Conservation (phyloP, 2,329 filamentous ascomycete genomes). For the Verticillium nonalfalfae region DNA sequence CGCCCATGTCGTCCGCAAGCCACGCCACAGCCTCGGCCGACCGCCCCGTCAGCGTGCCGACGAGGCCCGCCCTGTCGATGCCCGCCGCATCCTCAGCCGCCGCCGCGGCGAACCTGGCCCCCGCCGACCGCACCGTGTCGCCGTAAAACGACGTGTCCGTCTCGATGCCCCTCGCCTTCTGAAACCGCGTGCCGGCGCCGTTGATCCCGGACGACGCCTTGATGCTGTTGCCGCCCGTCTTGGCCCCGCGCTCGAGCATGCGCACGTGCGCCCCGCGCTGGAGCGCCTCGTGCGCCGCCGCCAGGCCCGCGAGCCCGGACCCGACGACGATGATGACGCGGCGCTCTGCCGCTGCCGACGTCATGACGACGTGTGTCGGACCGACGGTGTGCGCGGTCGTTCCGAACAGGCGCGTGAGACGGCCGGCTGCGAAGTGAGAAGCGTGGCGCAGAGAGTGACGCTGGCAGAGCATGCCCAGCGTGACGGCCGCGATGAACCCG, state of each 20-base stretch:
- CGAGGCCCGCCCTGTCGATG: conserved; percentile 33
- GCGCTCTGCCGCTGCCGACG: background rate
- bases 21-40: conserved; percentile 47
- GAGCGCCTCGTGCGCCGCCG: conserved; percentile 51
- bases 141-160: conserved; percentile 38
- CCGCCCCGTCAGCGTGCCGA: conserved; percentile 37
- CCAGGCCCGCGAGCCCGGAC: conserved; percentile 57
- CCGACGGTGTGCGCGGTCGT: background rate
- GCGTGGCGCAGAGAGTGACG: conserved; percentile 2
- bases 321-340: conserved; percentile 57
- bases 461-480: conserved; percentile 13
- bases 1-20: conserved; percentile 48
- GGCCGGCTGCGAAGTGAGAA: background rate
- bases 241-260: conserved; percentile 52
- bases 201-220: conserved; percentile 64
- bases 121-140: conserved; percentile 53
- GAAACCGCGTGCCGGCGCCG: conserved; percentile 52
- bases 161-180: conserved; percentile 29
- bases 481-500: conserved; percentile 12
- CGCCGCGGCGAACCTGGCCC: conserved; percentile 25
- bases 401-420: background rate
- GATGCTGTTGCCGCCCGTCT: conserved; percentile 59
- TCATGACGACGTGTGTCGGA: background rate
- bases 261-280: conserved; percentile 43
- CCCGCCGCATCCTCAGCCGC: conserved; percentile 8